These are phyloP conservation scores for Phytophthora ramorum DNA, from an alignment of 352 stramenopile species.

Conservation along the genomic window DNA sequence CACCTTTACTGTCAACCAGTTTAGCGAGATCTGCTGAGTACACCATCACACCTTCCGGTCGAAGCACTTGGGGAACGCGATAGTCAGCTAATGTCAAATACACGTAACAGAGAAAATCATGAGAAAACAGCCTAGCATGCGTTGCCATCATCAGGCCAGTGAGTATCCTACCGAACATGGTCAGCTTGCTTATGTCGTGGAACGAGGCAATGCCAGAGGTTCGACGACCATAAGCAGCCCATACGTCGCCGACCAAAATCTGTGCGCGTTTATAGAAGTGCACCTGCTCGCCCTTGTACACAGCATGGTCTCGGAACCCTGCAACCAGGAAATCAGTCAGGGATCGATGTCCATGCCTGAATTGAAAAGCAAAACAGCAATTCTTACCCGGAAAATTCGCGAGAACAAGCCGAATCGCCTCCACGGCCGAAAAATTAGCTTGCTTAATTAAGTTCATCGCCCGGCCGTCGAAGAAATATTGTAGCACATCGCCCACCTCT, in stretches of 20 bases:
- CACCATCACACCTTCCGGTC: conserved; percentile 69
- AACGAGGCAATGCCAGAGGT: conserved; percentile 63
- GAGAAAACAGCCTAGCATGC: not conserved
- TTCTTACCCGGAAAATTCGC: conserved; percentile 66
- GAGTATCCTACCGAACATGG: conserved; percentile 80
- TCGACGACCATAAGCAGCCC: conserved; percentile 82
- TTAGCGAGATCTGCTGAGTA: conserved; percentile 57
- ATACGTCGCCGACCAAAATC: conserved; percentile 89
- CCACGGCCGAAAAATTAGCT: conserved; percentile 59
- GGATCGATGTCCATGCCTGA: not conserved
- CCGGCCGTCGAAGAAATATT: conserved; percentile 51
- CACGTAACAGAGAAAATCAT: not conserved
- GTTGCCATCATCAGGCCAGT: not conserved
- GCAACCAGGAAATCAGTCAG: not conserved
- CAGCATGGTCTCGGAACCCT: conserved; percentile 84
- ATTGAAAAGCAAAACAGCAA: not conserved
- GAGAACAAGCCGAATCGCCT: conserved; percentile 70
- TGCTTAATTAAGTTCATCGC: conserved; percentile 65
- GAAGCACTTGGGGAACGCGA: conserved; percentile 84
- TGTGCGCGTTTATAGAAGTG: conserved; percentile 93
- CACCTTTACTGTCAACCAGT: conserved; percentile 60
- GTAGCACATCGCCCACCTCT: conserved; percentile 62
- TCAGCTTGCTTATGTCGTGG: conserved; percentile 82
- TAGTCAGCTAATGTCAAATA: conserved; percentile 72
- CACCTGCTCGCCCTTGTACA: conserved; percentile 85